Percentiles rank a stretch among this genome's conserved stretches.
Conservation (phyloP, 768 basidiomycete species). For the Lentinula guzmanii region DNA sequence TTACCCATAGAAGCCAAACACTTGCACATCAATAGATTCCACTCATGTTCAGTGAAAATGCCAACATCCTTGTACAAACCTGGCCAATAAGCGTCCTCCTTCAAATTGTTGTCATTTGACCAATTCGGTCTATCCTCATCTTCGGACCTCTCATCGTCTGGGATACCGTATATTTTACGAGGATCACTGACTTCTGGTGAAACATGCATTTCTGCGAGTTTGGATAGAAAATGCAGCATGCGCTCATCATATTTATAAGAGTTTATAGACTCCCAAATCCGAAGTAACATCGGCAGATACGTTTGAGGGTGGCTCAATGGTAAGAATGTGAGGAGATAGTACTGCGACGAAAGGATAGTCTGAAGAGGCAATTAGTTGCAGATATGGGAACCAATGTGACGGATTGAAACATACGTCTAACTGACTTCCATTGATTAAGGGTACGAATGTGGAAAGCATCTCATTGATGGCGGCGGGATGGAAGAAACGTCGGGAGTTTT, state of each 20-base stretch:
- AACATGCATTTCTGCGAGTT: constrained; percentile 74
- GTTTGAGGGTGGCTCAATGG: constrained; percentile 81
- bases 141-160: constrained; percentile 62
- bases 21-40: constrained; percentile 84
- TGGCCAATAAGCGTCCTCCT: constrained; percentile 41
- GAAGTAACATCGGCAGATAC: constrained; percentile 79
- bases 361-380: constrained; percentile 19
- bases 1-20: constrained; percentile 78
- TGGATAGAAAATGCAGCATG: constrained; percentile 78
- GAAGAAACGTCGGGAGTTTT: constrained; percentile 73
- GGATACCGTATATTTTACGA: constrained; percentile 53
- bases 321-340: constrained; percentile 81
- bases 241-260: constrained; percentile 88
- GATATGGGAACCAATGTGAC: not conserved
- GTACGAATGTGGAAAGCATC: constrained; percentile 85
- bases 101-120: constrained; percentile 33
- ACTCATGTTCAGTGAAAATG: constrained; percentile 81
- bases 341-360: constrained; percentile 77
- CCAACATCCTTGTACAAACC: constrained; percentile 86
- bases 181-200: constrained; percentile 77
- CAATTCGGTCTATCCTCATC: constrained; percentile 57
- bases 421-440: constrained; percentile 66
- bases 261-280: constrained; percentile 84
- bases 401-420: constrained; percentile 51
- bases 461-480: constrained; percentile 82